Percentiles rank a stretch among this genome's conserved stretches.
These are phyloP conservation scores for Chaetomidium leptoderma DNA, from an alignment of 495 filamentous ascomycete genomes.

Conservation along the genomic window DNA sequence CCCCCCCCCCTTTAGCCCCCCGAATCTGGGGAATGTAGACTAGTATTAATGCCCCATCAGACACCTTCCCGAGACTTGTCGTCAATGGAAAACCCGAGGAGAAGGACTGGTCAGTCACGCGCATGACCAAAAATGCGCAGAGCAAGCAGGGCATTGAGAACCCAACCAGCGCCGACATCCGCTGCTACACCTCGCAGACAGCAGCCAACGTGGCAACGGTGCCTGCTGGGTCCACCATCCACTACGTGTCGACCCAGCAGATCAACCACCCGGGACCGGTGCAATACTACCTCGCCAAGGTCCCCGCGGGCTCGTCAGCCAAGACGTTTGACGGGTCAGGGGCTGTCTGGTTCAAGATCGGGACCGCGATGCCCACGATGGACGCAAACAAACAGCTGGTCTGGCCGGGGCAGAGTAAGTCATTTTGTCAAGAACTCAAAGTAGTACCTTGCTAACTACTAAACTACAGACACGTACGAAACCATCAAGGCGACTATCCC, in stretches of 20 bases:
- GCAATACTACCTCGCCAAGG: slow-evolving; percentile 48
- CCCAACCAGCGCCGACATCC: slow-evolving; percentile 41
- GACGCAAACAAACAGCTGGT: slow-evolving; percentile 39
- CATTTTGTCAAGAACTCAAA: too few relatives aligned
- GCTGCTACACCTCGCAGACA: slow-evolving; percentile 43
- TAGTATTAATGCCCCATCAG: slow-evolving; percentile 20
- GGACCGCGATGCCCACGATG: slow-evolving; percentile 38
- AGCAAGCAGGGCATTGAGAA: slow-evolving; percentile 40
- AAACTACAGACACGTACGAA: slow-evolving; percentile 31
- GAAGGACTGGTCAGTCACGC: slow-evolving; percentile 41
- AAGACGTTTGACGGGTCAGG: slow-evolving; percentile 48
- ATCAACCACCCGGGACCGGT: slow-evolving; percentile 47
- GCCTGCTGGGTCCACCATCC: slow-evolving; percentile 42
- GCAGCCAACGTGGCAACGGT: slow-evolving; percentile 39
- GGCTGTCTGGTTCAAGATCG: slow-evolving; percentile 51
- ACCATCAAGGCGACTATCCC: slow-evolving; percentile 47
- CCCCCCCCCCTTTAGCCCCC: background rate
- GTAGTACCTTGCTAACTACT: background rate
- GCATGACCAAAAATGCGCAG: slow-evolving; percentile 40
- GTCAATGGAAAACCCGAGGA: slow-evolving; percentile 39
- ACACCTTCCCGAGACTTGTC: slow-evolving; percentile 40
- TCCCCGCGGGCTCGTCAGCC: slow-evolving; percentile 39
- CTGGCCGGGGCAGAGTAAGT: slow-evolving; percentile 38
- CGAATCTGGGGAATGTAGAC: background rate
- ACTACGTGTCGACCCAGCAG: slow-evolving; percentile 45